Evolutionary conservation across 2,329 filamentous ascomycete species (phyloP).

Genomic region (Xylariaceae sp.): DNA sequence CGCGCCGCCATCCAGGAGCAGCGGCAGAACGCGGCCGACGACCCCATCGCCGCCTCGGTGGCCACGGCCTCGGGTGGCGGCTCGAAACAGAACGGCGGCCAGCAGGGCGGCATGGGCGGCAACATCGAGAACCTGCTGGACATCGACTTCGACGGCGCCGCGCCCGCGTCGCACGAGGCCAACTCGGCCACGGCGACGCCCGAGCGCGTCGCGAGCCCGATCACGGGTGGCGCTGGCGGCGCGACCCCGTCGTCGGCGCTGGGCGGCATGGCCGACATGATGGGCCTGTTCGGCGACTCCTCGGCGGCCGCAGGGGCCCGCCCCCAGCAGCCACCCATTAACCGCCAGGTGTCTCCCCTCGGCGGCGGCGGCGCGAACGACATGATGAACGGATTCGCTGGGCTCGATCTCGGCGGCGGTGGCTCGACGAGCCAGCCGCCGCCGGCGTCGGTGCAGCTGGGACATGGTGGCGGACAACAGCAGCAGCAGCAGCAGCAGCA

Average conservation of each 20-base stretch:
- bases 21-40: conserved; percentile 83
- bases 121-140: conserved; percentile 94
- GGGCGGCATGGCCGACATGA: conserved; percentile 56
- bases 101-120: too few species aligned
- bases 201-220: conserved; percentile 59
- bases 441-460: conserved; percentile 53
- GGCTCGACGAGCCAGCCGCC: conserved; percentile 48
- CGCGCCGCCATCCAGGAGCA: conserved; percentile 95
- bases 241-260: conserved; percentile 23
- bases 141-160: conserved; percentile 90
- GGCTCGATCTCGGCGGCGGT: conserved; percentile 67
- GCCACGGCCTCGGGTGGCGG: conserved; percentile 51
- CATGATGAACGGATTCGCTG: conserved; percentile 81
- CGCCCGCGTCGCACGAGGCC: conserved; percentile 74
- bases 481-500: too few species aligned
- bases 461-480: conserved; percentile 27
- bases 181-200: conserved; percentile 51
- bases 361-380: conserved; percentile 50
- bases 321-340: too few species aligned
- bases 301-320: too few species aligned
- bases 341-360: too few species aligned
- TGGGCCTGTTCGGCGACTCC: conserved; percentile 66
- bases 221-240: too few species aligned
- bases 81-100: conserved; percentile 53
- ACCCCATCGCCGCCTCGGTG: conserved; percentile 83